Conservation (phyloP, 139 green algal genomes). For the Medakamo hakoo region DNA sequence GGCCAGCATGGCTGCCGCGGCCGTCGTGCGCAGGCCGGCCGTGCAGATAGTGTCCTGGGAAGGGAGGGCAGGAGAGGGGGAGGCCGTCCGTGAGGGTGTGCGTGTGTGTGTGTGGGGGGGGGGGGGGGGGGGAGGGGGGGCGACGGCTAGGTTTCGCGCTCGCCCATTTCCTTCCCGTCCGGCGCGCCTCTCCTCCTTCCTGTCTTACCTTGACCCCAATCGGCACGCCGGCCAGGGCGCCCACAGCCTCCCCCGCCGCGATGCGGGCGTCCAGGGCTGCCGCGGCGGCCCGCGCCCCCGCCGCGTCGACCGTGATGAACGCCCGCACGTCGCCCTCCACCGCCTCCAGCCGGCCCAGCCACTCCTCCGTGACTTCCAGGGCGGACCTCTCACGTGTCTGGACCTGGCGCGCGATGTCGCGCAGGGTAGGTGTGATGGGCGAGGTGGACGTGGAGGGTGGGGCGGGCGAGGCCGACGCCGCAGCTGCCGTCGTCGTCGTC, state of each 20-base stretch:
- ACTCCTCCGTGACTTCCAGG: constrained; percentile 28
- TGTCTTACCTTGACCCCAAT: constrained; percentile 65
- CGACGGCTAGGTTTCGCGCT: not conserved
- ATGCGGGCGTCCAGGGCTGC: constrained; percentile 16
- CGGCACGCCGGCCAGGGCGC: constrained; percentile 56
- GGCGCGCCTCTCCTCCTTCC: not conserved
- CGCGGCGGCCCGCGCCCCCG: constrained; percentile 17
- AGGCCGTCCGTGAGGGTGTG: not conserved
- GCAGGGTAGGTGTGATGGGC: too few species aligned
- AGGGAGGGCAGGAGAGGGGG: not conserved
- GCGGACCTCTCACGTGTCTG: constrained; percentile 5
- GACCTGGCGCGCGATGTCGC: not conserved
- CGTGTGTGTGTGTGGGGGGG: not conserved
- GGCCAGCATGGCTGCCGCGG: constrained; percentile 56
- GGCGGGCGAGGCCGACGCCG: too few species aligned
- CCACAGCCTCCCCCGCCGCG: constrained; percentile 9
- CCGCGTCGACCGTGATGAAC: constrained; percentile 25
- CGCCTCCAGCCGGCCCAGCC: constrained; percentile 17
- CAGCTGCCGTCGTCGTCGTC: too few species aligned
- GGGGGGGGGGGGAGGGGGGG: not conserved
- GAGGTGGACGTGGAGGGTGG: too few species aligned
- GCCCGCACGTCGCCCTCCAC: constrained; percentile 18
- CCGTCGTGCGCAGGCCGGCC: constrained; percentile 62
- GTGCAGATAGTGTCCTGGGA: constrained; percentile 93
- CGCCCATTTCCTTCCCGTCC: not conserved